phyloP scores from a whole-genome alignment of 768 basidiomycete species.

The Sistotremastrum suecicum region DNA sequence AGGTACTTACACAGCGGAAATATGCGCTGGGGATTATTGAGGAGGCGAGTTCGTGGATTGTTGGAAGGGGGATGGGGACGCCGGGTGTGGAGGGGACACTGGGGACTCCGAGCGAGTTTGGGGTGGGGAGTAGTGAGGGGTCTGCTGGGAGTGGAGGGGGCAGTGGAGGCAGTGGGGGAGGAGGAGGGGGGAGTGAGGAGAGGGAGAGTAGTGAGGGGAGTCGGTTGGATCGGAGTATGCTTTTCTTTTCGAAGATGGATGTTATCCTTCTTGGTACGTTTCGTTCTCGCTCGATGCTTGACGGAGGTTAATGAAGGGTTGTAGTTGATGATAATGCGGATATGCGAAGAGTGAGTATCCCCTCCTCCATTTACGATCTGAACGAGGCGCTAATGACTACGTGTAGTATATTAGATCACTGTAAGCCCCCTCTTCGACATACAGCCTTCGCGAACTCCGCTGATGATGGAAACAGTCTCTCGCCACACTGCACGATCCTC shows the following conservation, averaged over 20 bases:
- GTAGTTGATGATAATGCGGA: constrained; percentile 19
- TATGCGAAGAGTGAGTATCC: constrained; percentile 13
- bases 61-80: constrained; percentile 8
- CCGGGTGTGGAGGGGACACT: constrained; percentile 6
- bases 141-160: constrained; percentile 7
- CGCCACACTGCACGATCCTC: constrained; percentile 17
- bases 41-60: constrained; percentile 22
- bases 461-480: constrained; percentile 10
- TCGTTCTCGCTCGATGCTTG: too few relatives aligned
- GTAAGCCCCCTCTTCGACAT: constrained; percentile 7
- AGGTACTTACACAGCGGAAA: constrained; percentile 5
- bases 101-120: constrained; percentile 2
- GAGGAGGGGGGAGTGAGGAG: constrained; percentile 7
- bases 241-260: constrained; percentile 21
- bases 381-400: too few relatives aligned
- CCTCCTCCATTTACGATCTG: too few relatives aligned
- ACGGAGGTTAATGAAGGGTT: too few relatives aligned
- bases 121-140: neutral
- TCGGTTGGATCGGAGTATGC: constrained; percentile 16
- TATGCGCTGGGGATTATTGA: constrained; percentile 23
- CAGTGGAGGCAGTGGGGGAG: neutral
- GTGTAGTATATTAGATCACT: constrained; percentile 17
- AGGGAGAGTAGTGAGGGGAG: constrained; percentile 12
- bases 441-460: neutral
- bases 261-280: constrained; percentile 18